Base-by-base conservation (phyloP, 192 early-diverging fungal genomes). In the Coemansia sp. region DNA sequence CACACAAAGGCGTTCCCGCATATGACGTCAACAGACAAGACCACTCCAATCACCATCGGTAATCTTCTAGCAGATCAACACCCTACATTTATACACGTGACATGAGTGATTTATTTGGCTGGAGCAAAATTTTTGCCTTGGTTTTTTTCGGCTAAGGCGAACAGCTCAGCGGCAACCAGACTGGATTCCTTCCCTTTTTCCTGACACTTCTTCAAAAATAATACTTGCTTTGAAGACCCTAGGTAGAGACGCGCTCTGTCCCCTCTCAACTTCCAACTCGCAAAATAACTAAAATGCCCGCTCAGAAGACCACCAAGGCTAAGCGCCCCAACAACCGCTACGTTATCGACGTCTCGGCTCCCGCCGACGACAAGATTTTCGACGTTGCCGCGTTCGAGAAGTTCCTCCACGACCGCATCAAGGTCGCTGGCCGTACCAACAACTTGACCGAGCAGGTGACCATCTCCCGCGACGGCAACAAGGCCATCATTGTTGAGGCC, bases 351-450 rank as follows among this genome's bases (percentile, higher is more conserved):
- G 91, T 90, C 87, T 94, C 96, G 73, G 89, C 86, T 61, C 96
- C 97, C 68, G 96, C 93, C 80, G 85, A 82, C 70, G 97, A 99
- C 90, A 91, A 91, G 88, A 97, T 99, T 89, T 93, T 99, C 79
- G 96, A 99, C 89, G 88, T 89, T 71, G 94, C 95, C 82, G 92
- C 93, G 75, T 99, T 97, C 82, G 95, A 98, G 88, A 98, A 97
- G 91, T 98, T 91, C 90, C 91, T 98, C 73, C 94, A 95, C 86
- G 96, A 98, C 87, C 92, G 94, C 86, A 90, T 99, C 89, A 99
- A 99, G 95, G 95, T 99, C 76, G 89, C 89, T 57, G 95, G 95
- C 75, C 95, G 94, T 84, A 96, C 95, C 78, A 91, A 92, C 89
- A 97, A 97, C 94, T 90, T 99, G 75, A 90, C 90, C 66, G 92